Evolutionary conservation across 2,329 filamentous ascomycete genomes (phyloP), one percentile per base, ranked within the genome.

Genomic region (Talaromyces sp.): DNA sequence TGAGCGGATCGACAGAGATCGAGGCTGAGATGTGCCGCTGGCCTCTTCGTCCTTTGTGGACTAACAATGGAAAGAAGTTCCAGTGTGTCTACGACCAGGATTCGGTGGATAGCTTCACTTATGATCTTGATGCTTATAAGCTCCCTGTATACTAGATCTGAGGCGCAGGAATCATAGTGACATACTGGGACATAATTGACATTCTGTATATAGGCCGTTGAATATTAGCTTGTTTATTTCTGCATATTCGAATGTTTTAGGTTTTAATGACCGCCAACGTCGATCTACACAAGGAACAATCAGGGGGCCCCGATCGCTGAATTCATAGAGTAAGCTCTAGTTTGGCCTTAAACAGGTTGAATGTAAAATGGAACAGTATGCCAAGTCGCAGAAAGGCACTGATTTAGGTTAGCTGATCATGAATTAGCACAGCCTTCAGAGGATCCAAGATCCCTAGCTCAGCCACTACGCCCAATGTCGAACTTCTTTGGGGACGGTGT

Each of bases 81-180:
- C 45, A 47, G 35, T 47, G 45, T 39, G 24, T 47, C 14, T 47
- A 47, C 19, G 45, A 47, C 37, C 45, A 47, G 36, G 45, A 47
- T 20, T 47, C 45, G 22, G 45, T 47, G 36, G 4, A 47, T 16
- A 14, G 33, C 14, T 47, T 47, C 36, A 47, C 45, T 3, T 47
- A 47, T 22, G 45, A 47, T 39, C 45, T 47, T 7, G 19, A 47
- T 30, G 45, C 45, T 19, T 47, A 40, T 22, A 39, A 19, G 8
- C 32, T 47, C 13, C 45, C 45, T 20, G 45, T 47, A 4, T 47
- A 47, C 36, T 47, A 47, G n/a, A 40, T 33, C 9, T 27, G 24
- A 27, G 24, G 9, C 9, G 24, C 24, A 27, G 24, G 24, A 27
- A 9, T n/a, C n/a, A 27, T 27, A 5, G 24, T 9, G 9, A 9